Conservation (phyloP, 1,139 yeast species). For the Suhomyces yuchorum region DNA sequence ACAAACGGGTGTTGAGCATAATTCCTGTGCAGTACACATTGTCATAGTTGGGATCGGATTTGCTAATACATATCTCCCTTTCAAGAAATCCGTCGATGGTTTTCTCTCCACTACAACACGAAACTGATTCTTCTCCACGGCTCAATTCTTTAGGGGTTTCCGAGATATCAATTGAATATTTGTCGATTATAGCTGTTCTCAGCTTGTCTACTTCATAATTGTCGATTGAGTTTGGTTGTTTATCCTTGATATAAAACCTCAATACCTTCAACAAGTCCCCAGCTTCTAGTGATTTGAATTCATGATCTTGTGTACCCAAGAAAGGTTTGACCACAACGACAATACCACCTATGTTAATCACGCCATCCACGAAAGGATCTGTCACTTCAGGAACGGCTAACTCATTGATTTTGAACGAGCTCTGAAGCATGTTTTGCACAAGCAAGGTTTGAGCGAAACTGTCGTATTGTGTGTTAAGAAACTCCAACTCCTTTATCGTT, state of each 20-base stretch:
- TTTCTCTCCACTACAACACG: background rate
- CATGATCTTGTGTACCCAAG: slow-evolving; percentile 24
- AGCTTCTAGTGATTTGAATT: slow-evolving; percentile 30
- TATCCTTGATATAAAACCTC: slow-evolving; percentile 24
- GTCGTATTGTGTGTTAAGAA: slow-evolving; percentile 25
- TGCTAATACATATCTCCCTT: slow-evolving; percentile 6
- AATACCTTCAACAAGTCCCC: slow-evolving; percentile 41
- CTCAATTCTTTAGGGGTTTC: background rate
- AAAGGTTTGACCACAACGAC: slow-evolving; percentile 42
- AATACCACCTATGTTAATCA: slow-evolving; percentile 34
- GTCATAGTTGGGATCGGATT: slow-evolving; percentile 20
- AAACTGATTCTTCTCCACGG: background rate
- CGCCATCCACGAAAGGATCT: slow-evolving; percentile 34
- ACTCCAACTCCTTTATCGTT: slow-evolving; percentile 15
- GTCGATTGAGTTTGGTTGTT: too few species aligned
- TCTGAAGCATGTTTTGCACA: slow-evolving; percentile 28
- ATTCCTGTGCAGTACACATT: slow-evolving; percentile 36
- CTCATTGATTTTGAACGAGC: slow-evolving; percentile 17
- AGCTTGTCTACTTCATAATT: too few species aligned
- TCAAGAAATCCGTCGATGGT: background rate
- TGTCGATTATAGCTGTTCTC: too few species aligned
- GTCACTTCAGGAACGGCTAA: slow-evolving; percentile 26
- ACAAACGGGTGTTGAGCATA: slow-evolving; percentile 33
- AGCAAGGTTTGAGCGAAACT: slow-evolving; percentile 32
- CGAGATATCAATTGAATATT: background rate